A percentile compares a stretch with the other conserved stretches of the same genome.
Conservation (phyloP, 441 rosid genomes). For the Erodium moschatum region DNA sequence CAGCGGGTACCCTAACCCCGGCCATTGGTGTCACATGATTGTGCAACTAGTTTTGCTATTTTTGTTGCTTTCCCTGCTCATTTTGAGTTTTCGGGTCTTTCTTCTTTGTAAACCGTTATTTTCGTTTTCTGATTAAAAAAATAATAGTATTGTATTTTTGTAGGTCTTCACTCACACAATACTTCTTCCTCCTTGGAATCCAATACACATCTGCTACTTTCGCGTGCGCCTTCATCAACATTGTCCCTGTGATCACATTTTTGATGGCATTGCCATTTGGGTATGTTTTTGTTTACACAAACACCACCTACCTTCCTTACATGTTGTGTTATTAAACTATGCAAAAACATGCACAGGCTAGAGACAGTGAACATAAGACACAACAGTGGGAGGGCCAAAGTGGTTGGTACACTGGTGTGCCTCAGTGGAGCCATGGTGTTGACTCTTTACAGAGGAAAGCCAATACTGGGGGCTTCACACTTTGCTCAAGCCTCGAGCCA, state of each 20-base stretch:
- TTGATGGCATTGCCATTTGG: conserved; percentile 46
- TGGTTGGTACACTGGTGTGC: conserved; percentile 44
- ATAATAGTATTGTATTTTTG: too few relatives aligned
- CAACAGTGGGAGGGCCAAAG: conserved; percentile 44
- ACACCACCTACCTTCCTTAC: background rate
- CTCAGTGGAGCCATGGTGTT: conserved; percentile 40
- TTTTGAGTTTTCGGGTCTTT: too few relatives aligned
- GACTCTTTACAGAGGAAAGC: conserved; percentile 43
- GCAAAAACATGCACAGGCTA: conserved; percentile 25
- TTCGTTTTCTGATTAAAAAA: too few relatives aligned
- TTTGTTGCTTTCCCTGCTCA: too few relatives aligned
- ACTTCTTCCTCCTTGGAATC: conserved; percentile 52
- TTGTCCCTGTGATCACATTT: conserved; percentile 57
- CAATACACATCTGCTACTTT: conserved; percentile 52
- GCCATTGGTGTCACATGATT: too few relatives aligned
- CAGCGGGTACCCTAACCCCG: too few relatives aligned
- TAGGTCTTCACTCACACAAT: conserved; percentile 49
- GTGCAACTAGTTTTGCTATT: too few relatives aligned
- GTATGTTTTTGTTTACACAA: conserved; percentile 23
- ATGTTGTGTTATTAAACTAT: background rate
- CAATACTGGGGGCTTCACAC: conserved; percentile 26
- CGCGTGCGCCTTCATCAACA: conserved; percentile 54
- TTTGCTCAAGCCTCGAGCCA: conserved; percentile 13
- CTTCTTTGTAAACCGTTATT: too few relatives aligned
- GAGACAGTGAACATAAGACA: conserved; percentile 35